phyloP scores from a whole-genome alignment of 768 basidiomycete genomes.

The Auricularia heimuer region DNA sequence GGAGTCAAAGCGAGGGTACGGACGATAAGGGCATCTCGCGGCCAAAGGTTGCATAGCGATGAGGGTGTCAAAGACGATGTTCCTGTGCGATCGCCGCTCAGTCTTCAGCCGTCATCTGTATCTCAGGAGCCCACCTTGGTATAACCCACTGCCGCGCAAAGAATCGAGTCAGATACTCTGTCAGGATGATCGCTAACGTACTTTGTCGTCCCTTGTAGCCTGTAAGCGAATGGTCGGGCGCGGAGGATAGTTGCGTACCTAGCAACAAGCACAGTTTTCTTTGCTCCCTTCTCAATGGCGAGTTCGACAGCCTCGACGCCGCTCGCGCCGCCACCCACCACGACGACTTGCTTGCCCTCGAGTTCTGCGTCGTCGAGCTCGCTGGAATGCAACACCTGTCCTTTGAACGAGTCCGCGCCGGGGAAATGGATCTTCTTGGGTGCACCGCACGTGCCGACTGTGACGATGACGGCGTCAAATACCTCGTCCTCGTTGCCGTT shows the following conservation, averaged over 20 bases:
- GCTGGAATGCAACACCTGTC: conserved; percentile 37
- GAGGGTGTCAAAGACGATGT: conserved; percentile 37
- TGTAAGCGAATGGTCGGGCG: too few relatives aligned
- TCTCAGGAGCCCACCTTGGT: conserved; percentile 1
- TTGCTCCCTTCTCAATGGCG: conserved; percentile 25
- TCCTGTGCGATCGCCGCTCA: conserved; percentile 12
- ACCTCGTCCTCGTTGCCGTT: conserved; percentile 37
- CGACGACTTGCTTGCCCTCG: conserved; percentile 31
- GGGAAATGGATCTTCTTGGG: conserved; percentile 35
- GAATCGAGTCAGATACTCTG: too few relatives aligned
- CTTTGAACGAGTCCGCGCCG: conserved; percentile 30
- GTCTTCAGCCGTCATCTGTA: too few relatives aligned
- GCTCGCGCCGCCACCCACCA: conserved; percentile 45
- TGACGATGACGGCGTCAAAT: conserved; percentile 43
- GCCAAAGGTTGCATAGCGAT: conserved; percentile 42
- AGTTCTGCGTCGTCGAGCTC: conserved; percentile 20
- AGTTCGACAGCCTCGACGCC: conserved; percentile 39
- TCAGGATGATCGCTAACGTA: conserved; percentile 1
- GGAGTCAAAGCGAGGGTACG: not conserved
- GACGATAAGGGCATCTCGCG: conserved; percentile 41
- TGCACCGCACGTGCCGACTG: conserved; percentile 39
- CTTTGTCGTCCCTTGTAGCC: conserved; percentile 29
- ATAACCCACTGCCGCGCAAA: conserved; percentile 34
- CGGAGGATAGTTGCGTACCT: too few relatives aligned
- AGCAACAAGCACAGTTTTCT: conserved; percentile 25